A percentile compares a stretch with the other conserved stretches of the same genome.
phyloP scores from a whole-genome alignment of 257 asterid genomes.

The Asclepias syriaca region DNA sequence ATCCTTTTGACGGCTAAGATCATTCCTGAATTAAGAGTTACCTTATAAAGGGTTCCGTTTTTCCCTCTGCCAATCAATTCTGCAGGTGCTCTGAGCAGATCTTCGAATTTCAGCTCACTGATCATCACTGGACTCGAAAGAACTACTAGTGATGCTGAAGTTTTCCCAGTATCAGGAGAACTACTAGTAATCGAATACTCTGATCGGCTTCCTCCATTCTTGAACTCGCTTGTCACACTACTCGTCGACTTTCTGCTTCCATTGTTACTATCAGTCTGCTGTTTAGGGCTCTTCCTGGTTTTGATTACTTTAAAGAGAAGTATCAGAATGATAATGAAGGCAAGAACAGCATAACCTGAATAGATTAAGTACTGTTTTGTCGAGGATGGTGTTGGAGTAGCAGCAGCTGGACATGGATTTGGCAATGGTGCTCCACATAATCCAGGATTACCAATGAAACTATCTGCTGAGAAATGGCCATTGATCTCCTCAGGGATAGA shows the following conservation, averaged over 20 bases:
- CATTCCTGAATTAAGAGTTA: constrained; percentile 30
- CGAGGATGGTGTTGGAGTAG: constrained; percentile 25
- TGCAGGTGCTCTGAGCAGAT: constrained; percentile 65
- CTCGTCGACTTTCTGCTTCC: constrained; percentile 27
- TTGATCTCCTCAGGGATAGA: constrained; percentile 37
- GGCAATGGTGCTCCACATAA: constrained; percentile 52
- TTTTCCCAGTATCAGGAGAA: constrained; percentile 42
- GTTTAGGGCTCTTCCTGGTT: constrained; percentile 9
- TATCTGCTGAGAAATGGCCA: constrained; percentile 30
- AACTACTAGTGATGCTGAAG: constrained; percentile 45
- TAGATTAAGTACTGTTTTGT: constrained; percentile 42
- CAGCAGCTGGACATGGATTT: constrained; percentile 36
- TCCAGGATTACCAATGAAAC: constrained; percentile 53
- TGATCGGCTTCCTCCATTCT: constrained; percentile 42
- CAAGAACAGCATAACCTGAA: constrained; percentile 54
- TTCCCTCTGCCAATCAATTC: constrained; percentile 56
- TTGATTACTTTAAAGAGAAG: constrained; percentile 24
- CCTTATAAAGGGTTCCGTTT: constrained; percentile 61
- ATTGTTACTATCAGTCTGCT: constrained; percentile 10
- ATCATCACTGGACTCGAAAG: constrained; percentile 31
- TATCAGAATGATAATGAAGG: constrained; percentile 28
- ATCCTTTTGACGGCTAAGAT: constrained; percentile 65
- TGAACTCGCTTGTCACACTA: constrained; percentile 44
- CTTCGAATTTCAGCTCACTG: constrained; percentile 54
- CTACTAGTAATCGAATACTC: constrained; percentile 52